Percentiles rank a stretch among this genome's conserved stretches.
These are phyloP conservation scores for Zangia roseola DNA, from an alignment of 768 basidiomycete genomes.

Conservation along the genomic window DNA sequence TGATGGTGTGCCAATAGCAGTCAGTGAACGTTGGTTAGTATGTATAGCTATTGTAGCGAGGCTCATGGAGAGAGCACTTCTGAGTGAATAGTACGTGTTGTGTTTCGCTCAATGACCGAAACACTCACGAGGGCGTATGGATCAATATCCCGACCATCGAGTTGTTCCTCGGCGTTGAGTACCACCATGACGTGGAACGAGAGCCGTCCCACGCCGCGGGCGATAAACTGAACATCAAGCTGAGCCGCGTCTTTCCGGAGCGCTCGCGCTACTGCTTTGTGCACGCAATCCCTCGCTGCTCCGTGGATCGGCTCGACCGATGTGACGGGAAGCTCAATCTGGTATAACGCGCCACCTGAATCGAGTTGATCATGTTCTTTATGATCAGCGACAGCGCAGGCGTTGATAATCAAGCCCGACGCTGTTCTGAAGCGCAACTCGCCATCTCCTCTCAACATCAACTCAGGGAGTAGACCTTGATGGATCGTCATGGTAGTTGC, in stretches of 20 bases:
- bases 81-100: too few species aligned
- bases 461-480: background rate
- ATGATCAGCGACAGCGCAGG: background rate
- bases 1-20: too few species aligned
- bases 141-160: conserved; percentile 34
- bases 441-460: background rate
- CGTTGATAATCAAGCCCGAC: conserved; percentile 29
- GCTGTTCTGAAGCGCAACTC: conserved; percentile 31
- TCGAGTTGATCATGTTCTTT: background rate
- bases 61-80: too few species aligned
- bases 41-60: too few species aligned
- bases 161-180: conserved; percentile 39
- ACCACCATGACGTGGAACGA: conserved; percentile 40
- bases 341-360: conserved; percentile 19
- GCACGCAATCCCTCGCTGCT: conserved; percentile 33
- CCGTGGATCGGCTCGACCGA: conserved; percentile 24
- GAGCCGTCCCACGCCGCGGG: conserved; percentile 35
- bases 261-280: conserved; percentile 33
- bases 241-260: conserved; percentile 31
- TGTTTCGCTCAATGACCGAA: too few species aligned
- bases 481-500: conserved; percentile 44
- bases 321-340: conserved; percentile 39
- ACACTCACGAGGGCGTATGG: conserved; percentile 34
- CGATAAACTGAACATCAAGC: conserved; percentile 38
- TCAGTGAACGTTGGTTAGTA: too few species aligned